Conservation (phyloP, 768 basidiomycete species). For the Tephrocybe sp. region DNA sequence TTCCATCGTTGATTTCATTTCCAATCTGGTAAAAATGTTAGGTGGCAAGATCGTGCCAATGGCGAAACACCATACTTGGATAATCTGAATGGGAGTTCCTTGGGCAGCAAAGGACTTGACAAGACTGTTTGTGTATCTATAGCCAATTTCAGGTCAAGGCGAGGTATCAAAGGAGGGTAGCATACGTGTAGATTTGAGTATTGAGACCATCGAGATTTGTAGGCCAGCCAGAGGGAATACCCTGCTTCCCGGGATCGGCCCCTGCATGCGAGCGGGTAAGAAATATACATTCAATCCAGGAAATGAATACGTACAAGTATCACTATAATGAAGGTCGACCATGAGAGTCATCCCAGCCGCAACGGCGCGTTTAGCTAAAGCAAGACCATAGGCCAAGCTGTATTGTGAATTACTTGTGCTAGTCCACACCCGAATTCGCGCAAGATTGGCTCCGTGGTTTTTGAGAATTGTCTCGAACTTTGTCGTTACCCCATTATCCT, state of each 20-base stretch:
- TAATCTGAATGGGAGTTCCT: slow-evolving; percentile 51
- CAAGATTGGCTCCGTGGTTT: slow-evolving; percentile 54
- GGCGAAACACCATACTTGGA: slow-evolving; percentile 35
- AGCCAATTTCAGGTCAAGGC: not conserved
- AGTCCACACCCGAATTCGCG: slow-evolving; percentile 62
- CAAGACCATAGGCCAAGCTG: slow-evolving; percentile 49
- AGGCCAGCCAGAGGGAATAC: slow-evolving; percentile 57
- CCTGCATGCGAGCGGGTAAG: slow-evolving; percentile 26
- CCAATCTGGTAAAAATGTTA: slow-evolving; percentile 39
- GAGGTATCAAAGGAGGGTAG: not conserved
- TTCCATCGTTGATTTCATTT: slow-evolving; percentile 65
- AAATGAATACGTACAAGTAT: slow-evolving; percentile 44
- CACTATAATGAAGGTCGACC: slow-evolving; percentile 62
- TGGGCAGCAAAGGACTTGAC: slow-evolving; percentile 51
- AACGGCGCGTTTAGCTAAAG: slow-evolving; percentile 51
- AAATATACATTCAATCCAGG: not conserved
- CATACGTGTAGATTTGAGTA: slow-evolving; percentile 54
- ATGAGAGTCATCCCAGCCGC: slow-evolving; percentile 55
- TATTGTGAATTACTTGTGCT: slow-evolving; percentile 50
- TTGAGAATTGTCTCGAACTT: slow-evolving; percentile 53
- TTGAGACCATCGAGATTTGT: slow-evolving; percentile 48
- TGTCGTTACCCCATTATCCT: slow-evolving; percentile 34
- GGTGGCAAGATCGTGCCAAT: not conserved
- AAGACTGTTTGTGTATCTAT: slow-evolving; percentile 49
- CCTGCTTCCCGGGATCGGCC: slow-evolving; percentile 65